Evolutionary conservation across 2,329 filamentous ascomycete genomes (phyloP).

Genomic region (Truncatella angustata): DNA sequence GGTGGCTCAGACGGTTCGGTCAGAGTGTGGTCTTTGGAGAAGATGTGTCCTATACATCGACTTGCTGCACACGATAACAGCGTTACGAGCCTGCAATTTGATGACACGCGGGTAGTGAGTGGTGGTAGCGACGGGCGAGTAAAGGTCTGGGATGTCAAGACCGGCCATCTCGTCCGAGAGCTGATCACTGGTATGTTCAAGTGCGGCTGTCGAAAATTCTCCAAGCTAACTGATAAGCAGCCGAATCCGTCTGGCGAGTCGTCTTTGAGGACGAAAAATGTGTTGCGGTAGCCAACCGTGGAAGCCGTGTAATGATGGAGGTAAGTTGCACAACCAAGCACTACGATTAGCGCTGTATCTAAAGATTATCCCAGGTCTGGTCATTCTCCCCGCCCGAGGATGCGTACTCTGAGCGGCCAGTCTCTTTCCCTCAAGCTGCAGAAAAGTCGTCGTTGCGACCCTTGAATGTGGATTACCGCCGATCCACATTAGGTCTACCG

Average conservation of each 20-base stretch:
- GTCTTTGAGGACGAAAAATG: conserved; percentile 99
- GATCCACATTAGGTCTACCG: conserved; percentile 21
- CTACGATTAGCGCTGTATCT: conserved; percentile 19
- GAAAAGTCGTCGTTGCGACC: conserved; percentile 49
- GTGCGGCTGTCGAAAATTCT: background rate
- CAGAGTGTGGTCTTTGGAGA: conserved; percentile 90
- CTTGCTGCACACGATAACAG: conserved; percentile 97
- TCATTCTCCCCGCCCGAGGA: conserved; percentile 88
- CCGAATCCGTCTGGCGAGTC: conserved; percentile 95
- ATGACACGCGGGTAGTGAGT: conserved; percentile 91
- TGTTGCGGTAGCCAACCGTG: conserved; percentile 87
- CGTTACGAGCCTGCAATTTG: conserved; percentile 95
- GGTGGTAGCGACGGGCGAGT: conserved; percentile 96
- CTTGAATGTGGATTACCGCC: conserved; percentile 43
- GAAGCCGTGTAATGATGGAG: conserved; percentile 93
- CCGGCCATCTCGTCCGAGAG: conserved; percentile 85
- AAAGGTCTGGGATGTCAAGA: conserved; percentile 97
- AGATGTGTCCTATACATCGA: conserved; percentile 88
- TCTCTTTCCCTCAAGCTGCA: conserved; percentile 47
- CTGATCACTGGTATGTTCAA: conserved; percentile 59
- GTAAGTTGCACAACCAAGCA: conserved; percentile 47
- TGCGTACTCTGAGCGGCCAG: conserved; percentile 50
- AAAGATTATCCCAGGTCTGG: conserved; percentile 69
- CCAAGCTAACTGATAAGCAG: conserved; percentile 28
- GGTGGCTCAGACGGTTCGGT: conserved; percentile 96